Evolutionary conservation across 257 asterid species (phyloP), one percentile per base, ranked within the genome.

Genomic region (Solanum bulbocastanum): DNA sequence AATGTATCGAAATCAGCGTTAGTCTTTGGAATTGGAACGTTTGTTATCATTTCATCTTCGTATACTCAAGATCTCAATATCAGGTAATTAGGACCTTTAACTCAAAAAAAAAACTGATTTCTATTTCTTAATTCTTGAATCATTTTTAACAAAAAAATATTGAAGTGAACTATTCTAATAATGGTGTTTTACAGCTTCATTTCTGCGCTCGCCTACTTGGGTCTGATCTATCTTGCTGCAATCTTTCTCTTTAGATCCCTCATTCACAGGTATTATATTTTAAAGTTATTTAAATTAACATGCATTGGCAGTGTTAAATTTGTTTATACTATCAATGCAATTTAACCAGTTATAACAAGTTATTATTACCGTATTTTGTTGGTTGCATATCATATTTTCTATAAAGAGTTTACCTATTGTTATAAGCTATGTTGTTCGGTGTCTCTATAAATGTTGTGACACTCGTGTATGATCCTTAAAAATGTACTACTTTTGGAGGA

Each of bases 171-270:
- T 85, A 33, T 87, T 71, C 69, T 83, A 76, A 32, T 32, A 1
- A 46, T 73, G 90, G 66, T 8, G 8, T 87, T 33, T 90, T 92
- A 72, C 98, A 97, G 99, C 93, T 90, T 93, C 44, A 93, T 96
- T 83, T 92, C 99, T 56, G 96, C 94, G 87, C 79, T 95, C 60
- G 92, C 99, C 58, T 97, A 93, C 90, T 49, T 96, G 84, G 95
- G 99, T 60, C 95, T 97, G 86, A 91, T 88, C 10, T 96, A 96
- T 88, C 98, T 97, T 90, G 98, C 96, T 90, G 98, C 97, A 87
- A 93, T 88, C 85, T 97, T 97, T 89, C 93, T 93, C 85, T 94
- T 95, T 92, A 92, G 98, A 91, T 93, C 99, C 87, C 91, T 97
- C 86, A 87, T 93, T 78, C 86, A 27, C 90, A 95, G 99, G 99